Evolutionary conservation across 2,329 filamentous ascomycete species (phyloP).

Genomic region (Talaromyces sp.): DNA sequence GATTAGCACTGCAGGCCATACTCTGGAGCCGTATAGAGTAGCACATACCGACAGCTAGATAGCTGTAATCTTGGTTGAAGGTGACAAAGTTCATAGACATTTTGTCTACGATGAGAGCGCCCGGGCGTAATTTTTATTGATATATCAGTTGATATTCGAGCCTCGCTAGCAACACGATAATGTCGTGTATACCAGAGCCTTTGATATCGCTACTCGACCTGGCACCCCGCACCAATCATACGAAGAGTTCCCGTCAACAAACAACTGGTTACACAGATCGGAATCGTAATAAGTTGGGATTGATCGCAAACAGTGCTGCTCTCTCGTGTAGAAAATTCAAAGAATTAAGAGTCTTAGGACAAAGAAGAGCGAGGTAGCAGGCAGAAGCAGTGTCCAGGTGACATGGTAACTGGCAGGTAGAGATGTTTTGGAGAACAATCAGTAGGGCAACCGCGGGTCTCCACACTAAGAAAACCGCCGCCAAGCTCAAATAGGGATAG

Average conservation of each 20-base stretch:
- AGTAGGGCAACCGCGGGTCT: conserved; percentile 3
- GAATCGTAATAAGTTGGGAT: background rate
- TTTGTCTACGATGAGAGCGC: conserved; percentile 17
- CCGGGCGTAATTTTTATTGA: background rate
- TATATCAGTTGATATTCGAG: background rate
- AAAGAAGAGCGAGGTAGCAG: background rate
- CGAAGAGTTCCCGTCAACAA: conserved; percentile 12
- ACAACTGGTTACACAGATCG: background rate
- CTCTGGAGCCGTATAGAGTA: background rate
- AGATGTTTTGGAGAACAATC: conserved; percentile 1
- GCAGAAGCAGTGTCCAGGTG: conserved; percentile 17
- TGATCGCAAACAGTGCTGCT: background rate
- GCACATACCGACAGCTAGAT: conserved; percentile 80
- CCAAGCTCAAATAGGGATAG: background rate
- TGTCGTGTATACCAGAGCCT: background rate
- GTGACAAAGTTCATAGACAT: conserved; percentile 96
- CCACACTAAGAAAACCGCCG: background rate
- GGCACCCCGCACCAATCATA: conserved; percentile 21
- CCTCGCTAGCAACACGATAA: background rate
- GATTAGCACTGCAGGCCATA: background rate
- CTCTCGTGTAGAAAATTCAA: background rate
- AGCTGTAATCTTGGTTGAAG: conserved; percentile 98
- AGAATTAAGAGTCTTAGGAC: background rate
- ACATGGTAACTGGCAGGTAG: background rate
- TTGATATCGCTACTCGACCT: conserved; percentile 3